A percentile compares a stretch with the other conserved stretches of the same genome.
Conservation (phyloP, 2,329 filamentous ascomycete species). For the Venturia asperata region DNA sequence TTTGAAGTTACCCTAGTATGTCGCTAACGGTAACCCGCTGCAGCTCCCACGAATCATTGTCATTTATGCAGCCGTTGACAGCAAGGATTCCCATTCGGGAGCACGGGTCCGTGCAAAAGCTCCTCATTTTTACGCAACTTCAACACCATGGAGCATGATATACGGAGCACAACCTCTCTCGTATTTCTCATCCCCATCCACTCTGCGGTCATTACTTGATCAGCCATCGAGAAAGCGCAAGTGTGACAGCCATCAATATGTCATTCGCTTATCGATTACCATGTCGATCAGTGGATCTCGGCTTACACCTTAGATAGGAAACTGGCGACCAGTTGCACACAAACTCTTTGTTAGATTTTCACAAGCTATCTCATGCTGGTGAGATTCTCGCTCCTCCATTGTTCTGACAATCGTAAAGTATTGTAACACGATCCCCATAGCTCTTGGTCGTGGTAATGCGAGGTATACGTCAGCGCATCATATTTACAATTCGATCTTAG, state of each 20-base stretch:
- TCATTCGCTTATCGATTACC: not conserved
- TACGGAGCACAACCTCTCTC: not conserved
- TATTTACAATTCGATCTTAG: not conserved
- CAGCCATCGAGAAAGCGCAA: not conserved
- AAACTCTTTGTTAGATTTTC: too few relatives aligned
- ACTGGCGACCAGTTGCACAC: not conserved
- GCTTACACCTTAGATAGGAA: conserved; percentile 1
- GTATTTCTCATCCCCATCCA: not conserved
- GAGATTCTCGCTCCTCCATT: not conserved
- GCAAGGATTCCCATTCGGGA: not conserved
- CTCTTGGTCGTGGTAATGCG: not conserved
- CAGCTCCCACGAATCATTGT: not conserved
- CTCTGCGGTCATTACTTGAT: not conserved
- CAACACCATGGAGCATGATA: not conserved
- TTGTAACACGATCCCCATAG: not conserved
- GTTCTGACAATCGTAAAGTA: not conserved
- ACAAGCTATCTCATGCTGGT: not conserved
- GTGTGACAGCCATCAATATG: not conserved
- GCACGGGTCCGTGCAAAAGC: not conserved
- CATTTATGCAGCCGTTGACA: not conserved
- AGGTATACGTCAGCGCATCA: not conserved
- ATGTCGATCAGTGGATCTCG: conserved; percentile 10
- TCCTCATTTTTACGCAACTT: not conserved
- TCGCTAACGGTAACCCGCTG: not conserved
- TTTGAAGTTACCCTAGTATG: not conserved